Evolutionary conservation across 148 eudicot genomes (phyloP).

Genomic region (Cornus florida): DNA sequence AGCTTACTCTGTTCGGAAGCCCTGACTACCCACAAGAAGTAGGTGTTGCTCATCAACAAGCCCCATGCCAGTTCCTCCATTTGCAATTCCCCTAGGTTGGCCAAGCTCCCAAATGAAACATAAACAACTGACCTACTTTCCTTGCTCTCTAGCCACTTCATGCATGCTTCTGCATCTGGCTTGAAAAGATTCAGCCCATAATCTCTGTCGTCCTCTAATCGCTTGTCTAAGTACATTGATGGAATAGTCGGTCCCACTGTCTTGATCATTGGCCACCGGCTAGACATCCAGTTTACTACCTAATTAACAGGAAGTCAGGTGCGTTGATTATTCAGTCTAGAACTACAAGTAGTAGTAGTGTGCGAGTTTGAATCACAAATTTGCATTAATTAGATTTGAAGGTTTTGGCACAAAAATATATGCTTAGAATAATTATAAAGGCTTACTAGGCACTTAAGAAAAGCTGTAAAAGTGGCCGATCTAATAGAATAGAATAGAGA

Average conservation of each 20-base stretch:
- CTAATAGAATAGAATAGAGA: too few species aligned
- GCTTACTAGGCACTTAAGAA: too few species aligned
- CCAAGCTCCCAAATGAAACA: too few species aligned
- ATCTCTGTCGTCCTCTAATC: constrained; percentile 41
- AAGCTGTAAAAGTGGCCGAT: too few species aligned
- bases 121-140: not conserved
- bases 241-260: constrained; percentile 60
- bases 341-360: too few species aligned
- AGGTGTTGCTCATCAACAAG: constrained; percentile 5
- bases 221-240: constrained; percentile 41
- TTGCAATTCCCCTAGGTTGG: too few species aligned
- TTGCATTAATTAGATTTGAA: too few species aligned
- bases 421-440: too few species aligned
- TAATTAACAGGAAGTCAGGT: not conserved
- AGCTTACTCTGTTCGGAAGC: constrained; percentile 41
- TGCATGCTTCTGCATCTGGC: constrained; percentile 22
- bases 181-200: constrained; percentile 51
- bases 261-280: constrained; percentile 21
- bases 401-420: too few species aligned
- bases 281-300: constrained; percentile 47
- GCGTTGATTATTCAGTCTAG: too few species aligned
- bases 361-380: too few species aligned
- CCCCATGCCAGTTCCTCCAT: constrained; percentile 54
- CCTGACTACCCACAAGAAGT: constrained; percentile 62
- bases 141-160: constrained; percentile 48